Evolutionary conservation across 2,329 filamentous ascomycete genomes (phyloP).

Genomic region (Alternaria angustiovoidea): DNA sequence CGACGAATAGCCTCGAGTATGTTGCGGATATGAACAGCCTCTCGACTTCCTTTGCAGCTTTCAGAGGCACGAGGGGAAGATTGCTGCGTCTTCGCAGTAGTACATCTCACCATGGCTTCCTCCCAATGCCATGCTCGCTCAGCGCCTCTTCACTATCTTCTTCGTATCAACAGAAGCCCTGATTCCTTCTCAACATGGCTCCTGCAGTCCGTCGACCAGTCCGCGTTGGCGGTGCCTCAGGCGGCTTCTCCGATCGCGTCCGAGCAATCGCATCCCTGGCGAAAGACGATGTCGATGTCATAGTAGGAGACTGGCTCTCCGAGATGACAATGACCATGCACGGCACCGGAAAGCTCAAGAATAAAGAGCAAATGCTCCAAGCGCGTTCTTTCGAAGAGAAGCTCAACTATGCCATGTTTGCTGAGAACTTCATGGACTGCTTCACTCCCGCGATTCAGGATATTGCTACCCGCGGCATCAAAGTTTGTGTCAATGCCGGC

Average conservation of each 20-base stretch:
- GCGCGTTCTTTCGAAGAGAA: constrained; percentile 52
- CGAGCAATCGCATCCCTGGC: constrained; percentile 55
- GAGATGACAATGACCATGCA: constrained; percentile 44
- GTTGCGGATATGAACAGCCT: constrained; percentile 31
- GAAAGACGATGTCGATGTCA: constrained; percentile 45
- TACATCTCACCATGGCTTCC: neutral
- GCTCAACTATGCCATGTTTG: constrained; percentile 39
- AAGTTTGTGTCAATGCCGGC: constrained; percentile 45
- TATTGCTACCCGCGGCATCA: constrained; percentile 39
- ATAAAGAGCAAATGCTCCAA: constrained; percentile 52
- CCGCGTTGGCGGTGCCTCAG: constrained; percentile 55
- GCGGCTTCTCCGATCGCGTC: constrained; percentile 56
- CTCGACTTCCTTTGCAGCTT: neutral
- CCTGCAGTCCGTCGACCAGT: constrained; percentile 43
- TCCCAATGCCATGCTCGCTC: neutral
- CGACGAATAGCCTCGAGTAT: constrained; percentile 4
- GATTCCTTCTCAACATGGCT: constrained; percentile 24
- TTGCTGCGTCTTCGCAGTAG: neutral
- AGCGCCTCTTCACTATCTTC: neutral
- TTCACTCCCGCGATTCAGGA: constrained; percentile 51
- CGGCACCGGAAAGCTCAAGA: constrained; percentile 38
- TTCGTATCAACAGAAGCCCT: neutral
- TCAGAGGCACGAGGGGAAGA: neutral
- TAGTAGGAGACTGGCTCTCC: constrained; percentile 45
- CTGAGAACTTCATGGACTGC: constrained; percentile 59